Evolutionary conservation across 495 filamentous ascomycete genomes (phyloP).

Genomic region (Penicillium tannophilum): DNA sequence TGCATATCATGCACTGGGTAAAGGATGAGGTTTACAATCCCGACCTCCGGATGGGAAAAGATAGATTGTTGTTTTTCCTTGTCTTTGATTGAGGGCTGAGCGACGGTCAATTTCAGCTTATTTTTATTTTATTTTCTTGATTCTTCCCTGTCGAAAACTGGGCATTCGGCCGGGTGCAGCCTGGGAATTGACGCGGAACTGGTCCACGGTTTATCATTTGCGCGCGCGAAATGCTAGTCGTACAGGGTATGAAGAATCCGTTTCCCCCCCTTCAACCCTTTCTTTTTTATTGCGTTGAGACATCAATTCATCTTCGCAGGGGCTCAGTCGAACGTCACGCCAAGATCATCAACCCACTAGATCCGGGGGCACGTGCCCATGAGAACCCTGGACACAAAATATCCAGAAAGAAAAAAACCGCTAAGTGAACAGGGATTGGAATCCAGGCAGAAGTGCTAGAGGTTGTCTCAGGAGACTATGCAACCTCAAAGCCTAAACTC

Average conservation of each 20-base stretch:
- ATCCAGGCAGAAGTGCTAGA: neutral
- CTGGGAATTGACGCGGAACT: slow-evolving; percentile 21
- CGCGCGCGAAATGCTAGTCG: slow-evolving; percentile 11
- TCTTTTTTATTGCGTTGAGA: slow-evolving; percentile 11
- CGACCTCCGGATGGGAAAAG: slow-evolving; percentile 8
- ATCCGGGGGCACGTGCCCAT: slow-evolving; percentile 25
- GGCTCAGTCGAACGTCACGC: slow-evolving; percentile 4
- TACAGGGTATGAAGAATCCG: slow-evolving; percentile 10
- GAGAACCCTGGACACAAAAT: slow-evolving; percentile 8
- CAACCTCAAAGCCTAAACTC: slow-evolving; percentile 14
- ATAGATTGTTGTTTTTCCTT: neutral
- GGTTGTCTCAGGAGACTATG: slow-evolving; percentile 21
- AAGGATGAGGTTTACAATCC: slow-evolving; percentile 4
- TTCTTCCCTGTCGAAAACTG: slow-evolving; percentile 22
- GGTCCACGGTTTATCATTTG: slow-evolving; percentile 13
- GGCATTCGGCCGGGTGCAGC: slow-evolving; percentile 28
- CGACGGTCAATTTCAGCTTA: neutral
- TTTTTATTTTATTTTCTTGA: neutral
- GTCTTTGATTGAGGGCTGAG: neutral
- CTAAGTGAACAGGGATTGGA: neutral
- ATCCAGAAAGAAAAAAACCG: neutral
- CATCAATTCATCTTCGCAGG: slow-evolving; percentile 8
- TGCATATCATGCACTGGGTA: slow-evolving; percentile 4
- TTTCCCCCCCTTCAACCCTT: neutral
- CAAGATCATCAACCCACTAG: slow-evolving; percentile 2